These are phyloP conservation scores for Musa acuminata DNA, from an alignment of 176 grass and related monocot species.

Conservation along the genomic window DNA sequence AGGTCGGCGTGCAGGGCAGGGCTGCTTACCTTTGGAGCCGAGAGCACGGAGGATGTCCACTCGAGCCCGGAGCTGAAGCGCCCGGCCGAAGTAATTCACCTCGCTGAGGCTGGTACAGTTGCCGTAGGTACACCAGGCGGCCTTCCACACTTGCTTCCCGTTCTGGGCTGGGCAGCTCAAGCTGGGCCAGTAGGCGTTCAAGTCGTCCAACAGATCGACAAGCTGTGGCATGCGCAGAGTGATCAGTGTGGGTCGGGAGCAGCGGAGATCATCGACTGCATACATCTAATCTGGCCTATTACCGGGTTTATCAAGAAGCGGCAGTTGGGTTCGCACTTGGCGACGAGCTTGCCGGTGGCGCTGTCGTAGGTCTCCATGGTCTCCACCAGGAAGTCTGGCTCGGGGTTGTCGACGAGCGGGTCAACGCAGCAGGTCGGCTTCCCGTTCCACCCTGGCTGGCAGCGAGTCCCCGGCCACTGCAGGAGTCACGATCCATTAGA, in stretches of 20 bases:
- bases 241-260: background rate
- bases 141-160: background rate
- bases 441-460: background rate
- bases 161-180: background rate
- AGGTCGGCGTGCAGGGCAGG: background rate
- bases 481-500: no score
- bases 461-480: slow-evolving; percentile 28
- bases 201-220: background rate
- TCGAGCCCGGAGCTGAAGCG: background rate
- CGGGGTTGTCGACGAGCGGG: slow-evolving; percentile 4
- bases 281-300: background rate
- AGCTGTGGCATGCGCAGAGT: background rate
- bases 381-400: slow-evolving; percentile 19
- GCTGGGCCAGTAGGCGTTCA: background rate
- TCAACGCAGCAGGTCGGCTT: slow-evolving; percentile 8
- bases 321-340: slow-evolving; percentile 15
- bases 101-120: background rate
- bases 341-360: background rate
- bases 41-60: background rate
- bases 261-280: background rate
- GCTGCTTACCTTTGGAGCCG: background rate
- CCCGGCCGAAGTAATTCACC: background rate
- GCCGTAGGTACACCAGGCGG: background rate
- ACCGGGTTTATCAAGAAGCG: slow-evolving; percentile 24
- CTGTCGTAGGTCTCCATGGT: slow-evolving; percentile 23